Conservation (phyloP, 164 flowering plant species). For the Magnolia sinica region DNA sequence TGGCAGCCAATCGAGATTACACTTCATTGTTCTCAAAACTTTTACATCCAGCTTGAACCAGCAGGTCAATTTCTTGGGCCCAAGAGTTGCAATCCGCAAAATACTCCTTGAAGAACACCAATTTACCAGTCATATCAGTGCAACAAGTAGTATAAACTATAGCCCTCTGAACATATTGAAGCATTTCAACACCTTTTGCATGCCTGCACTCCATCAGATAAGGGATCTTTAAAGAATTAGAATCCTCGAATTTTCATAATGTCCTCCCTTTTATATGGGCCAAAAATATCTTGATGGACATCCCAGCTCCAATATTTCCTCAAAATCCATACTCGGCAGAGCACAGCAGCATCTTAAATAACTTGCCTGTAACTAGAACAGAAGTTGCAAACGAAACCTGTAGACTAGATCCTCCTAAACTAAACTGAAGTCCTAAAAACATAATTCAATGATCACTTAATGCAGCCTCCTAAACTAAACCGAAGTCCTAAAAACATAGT, state of each 20-base stretch:
- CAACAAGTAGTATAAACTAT: neutral
- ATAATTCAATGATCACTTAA: neutral
- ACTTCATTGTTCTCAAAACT: neutral
- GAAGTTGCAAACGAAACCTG: slow-evolving; percentile 4
- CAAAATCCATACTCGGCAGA: neutral
- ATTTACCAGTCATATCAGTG: neutral
- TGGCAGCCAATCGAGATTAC: neutral
- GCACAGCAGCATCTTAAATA: neutral
- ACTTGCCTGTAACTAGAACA: neutral
- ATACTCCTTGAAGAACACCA: neutral
- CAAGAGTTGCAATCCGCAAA: neutral
- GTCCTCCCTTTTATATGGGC: neutral
- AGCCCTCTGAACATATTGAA: neutral
- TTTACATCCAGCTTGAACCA: neutral
- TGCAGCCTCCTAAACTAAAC: neutral
- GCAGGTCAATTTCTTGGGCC: neutral
- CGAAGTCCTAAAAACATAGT: neutral
- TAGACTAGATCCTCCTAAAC: neutral
- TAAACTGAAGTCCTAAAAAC: neutral
- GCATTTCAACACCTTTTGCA: neutral
- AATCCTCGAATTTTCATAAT: neutral
- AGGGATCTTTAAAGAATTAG: neutral
- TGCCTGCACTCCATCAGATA: neutral
- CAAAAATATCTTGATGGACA: neutral
- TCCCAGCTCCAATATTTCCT: neutral